These are phyloP conservation scores for Dichomitus squalens DNA, from an alignment of 1,284 basidiomycete species.

Conservation along the genomic window DNA sequence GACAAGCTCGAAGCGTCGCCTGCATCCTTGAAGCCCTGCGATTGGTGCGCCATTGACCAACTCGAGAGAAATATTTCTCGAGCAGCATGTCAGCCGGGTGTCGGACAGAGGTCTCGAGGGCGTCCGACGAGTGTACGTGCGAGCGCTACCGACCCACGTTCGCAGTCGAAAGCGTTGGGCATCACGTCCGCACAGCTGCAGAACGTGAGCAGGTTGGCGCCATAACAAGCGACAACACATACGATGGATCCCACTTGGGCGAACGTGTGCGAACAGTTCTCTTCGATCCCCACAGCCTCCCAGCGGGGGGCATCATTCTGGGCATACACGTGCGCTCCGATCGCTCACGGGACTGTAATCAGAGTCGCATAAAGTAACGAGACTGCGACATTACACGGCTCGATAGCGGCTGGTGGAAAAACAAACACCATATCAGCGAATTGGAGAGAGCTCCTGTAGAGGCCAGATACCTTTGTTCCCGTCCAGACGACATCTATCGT, in stretches of 20 bases:
- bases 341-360: too few relatives aligned
- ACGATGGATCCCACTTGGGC: background rate
- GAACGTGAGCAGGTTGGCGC: background rate
- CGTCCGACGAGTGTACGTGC: background rate
- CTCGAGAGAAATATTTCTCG: background rate
- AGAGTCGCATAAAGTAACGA: too few relatives aligned
- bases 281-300: too few relatives aligned
- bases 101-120: background rate
- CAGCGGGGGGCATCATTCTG: too few relatives aligned
- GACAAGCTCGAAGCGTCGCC: constrained; percentile 2
- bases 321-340: too few relatives aligned
- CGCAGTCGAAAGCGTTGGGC: background rate
- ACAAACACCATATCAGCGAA: too few relatives aligned
- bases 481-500: too few relatives aligned
- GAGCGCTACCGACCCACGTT: constrained; percentile 13
- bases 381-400: too few relatives aligned
- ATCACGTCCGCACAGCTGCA: background rate
- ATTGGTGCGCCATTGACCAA: constrained; percentile 4
- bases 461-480: too few relatives aligned
- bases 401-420: too few relatives aligned
- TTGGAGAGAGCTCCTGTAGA: too few relatives aligned
- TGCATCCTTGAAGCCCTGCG: constrained; percentile 1
- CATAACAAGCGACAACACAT: background rate
- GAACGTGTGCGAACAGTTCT: background rate
- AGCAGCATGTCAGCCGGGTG: background rate